phyloP scores from a whole-genome alignment of 2,329 filamentous ascomycete species.

The Hypoxylon sp. region DNA sequence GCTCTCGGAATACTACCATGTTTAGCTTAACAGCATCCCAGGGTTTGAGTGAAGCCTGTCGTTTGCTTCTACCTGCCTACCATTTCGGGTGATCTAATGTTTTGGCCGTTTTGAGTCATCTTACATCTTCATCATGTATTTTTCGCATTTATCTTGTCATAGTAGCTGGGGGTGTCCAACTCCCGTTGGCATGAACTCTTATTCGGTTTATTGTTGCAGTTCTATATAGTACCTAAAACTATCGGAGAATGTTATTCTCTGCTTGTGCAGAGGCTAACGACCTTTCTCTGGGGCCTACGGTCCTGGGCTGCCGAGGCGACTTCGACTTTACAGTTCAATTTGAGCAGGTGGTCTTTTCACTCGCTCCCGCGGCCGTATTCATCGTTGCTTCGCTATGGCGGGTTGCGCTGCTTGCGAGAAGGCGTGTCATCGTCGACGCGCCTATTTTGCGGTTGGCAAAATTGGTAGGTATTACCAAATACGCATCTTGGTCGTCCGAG shows the following conservation, averaged over 20 bases:
- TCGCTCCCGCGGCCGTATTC: constrained; percentile 54
- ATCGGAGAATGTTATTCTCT: constrained; percentile 28
- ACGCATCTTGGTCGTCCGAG: not conserved
- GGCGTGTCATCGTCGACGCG: constrained; percentile 49
- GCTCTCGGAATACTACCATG: constrained; percentile 15
- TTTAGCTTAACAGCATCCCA: not conserved
- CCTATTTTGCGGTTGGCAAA: constrained; percentile 47
- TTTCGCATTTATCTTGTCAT: not conserved
- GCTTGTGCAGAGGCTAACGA: constrained; percentile 28
- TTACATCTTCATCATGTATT: too few relatives aligned
- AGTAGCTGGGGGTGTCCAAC: too few relatives aligned
- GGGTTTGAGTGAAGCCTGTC: not conserved
- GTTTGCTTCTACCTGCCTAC: too few relatives aligned
- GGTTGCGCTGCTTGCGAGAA: constrained; percentile 44
- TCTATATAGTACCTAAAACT: not conserved
- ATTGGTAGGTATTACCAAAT: constrained; percentile 38
- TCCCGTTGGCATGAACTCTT: too few relatives aligned
- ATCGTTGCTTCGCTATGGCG: constrained; percentile 48
- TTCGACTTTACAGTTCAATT: constrained; percentile 63
- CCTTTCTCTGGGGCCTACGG: constrained; percentile 51
- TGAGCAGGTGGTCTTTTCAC: constrained; percentile 56
- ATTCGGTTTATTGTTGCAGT: not conserved
- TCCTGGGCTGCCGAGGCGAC: constrained; percentile 56
- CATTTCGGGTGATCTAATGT: too few relatives aligned
- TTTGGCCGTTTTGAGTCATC: too few relatives aligned